phyloP scores from a whole-genome alignment of 345 rosid species.

The Triadica sebifera region DNA sequence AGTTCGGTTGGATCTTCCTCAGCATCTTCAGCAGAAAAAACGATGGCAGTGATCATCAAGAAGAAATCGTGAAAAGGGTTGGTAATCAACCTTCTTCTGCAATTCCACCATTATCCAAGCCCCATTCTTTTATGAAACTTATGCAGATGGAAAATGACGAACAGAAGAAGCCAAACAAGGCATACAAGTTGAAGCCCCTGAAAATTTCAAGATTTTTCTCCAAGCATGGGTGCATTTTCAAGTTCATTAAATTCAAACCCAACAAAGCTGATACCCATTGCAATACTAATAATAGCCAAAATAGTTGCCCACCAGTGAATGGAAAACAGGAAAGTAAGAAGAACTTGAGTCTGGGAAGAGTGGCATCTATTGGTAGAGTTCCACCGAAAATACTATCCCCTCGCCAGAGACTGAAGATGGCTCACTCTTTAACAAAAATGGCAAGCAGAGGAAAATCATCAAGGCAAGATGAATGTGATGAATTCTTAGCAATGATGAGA shows the following conservation, averaged over 20 bases:
- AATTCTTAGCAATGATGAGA: not conserved
- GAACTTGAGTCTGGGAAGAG: not conserved
- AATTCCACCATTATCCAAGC: no score
- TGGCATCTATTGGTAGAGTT: not conserved
- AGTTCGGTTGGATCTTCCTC: conserved; percentile 28
- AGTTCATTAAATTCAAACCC: not conserved
- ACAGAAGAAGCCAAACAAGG: not conserved
- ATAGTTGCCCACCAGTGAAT: not conserved
- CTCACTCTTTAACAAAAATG: conserved; percentile 12
- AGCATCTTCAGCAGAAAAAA: conserved; percentile 26
- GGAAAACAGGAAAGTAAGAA: conserved; percentile 2
- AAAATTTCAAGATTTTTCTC: not conserved
- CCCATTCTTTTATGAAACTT: not conserved
- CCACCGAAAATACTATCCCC: conserved; percentile 24
- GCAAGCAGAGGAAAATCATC: conserved; percentile 16
- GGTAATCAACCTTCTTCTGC: not conserved
- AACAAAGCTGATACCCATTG: not conserved
- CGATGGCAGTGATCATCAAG: not conserved
- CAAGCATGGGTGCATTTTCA: not conserved
- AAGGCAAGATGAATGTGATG: not conserved
- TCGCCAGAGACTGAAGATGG: conserved; percentile 30
- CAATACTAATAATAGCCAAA: no score
- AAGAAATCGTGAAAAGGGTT: not conserved
- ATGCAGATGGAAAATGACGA: conserved; percentile 11
- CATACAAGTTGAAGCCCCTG: no score